Evolutionary conservation across 176 grass and related monocot genomes (phyloP), one percentile per base, ranked within the genome.

Genomic region (Cenchrus purpureus): DNA sequence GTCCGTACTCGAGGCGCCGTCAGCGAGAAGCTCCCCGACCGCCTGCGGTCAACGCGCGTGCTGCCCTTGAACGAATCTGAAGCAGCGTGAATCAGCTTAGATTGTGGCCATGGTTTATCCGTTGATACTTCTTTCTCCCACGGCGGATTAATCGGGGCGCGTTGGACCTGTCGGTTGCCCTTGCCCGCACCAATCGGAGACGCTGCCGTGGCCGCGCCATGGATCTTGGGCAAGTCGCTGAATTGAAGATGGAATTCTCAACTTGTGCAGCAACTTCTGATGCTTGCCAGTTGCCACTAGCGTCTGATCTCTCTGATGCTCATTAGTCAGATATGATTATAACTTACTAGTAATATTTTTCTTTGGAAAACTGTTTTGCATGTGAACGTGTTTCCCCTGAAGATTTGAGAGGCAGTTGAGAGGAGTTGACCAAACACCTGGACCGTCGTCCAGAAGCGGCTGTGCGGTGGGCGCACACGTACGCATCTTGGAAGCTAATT

Each of bases 381-480:
- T 22, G 28, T 22, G 28, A 50, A 11, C 45, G 50, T 55, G 25
- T 34, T 34, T 79, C 13, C 14, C 61, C 13, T 44, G 43, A 89
- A 81, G 78, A 65, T 81, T 8, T 15, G 2, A 16, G 2, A 16
- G 31, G 73, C 65, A 12, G 88, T 29, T 86, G 84, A 82, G 72
- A 56, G 25, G 71, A 51, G 73, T 29, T 50, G 72, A 86, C 79
- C 88, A 44, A 90, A 82, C 73, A 65, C 66, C 19, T 15, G 37
- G 17, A 46, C 57, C 28, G 53, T 65, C 28, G 53, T 65, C 25
- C 71, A 78, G 83, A 86, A 86, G 79, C 12, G 14, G 28, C 65
- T 20, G 15, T 15, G 11, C 12, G 6, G 19, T 53, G 19, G 10
- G 12, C 40, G 55, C 31, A 82, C 51, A 43, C 48, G 51, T 11